Percentiles rank a stretch among this genome's conserved stretches.
Evolutionary conservation across 1,284 basidiomycete genomes (phyloP).

Genomic region (Pterula multifida): DNA sequence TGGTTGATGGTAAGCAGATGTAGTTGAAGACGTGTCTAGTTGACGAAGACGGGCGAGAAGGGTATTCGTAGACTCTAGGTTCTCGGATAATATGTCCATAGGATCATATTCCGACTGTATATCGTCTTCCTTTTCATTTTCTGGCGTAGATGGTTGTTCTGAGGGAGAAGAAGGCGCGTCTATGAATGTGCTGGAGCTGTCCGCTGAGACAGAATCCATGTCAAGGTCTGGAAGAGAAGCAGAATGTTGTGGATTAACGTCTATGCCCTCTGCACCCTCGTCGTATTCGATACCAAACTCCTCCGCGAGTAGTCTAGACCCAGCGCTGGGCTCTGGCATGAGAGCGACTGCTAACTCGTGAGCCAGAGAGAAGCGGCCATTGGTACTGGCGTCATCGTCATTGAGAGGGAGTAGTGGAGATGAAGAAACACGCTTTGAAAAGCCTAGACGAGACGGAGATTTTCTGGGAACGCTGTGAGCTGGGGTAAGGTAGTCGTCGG

Average conservation of each 20-base stretch:
- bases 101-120: slow-evolving; percentile 43
- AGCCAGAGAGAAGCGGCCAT: slow-evolving; percentile 55
- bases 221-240: slow-evolving; percentile 16
- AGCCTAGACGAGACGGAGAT: slow-evolving; percentile 32
- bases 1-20: slow-evolving; percentile 25
- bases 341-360: slow-evolving; percentile 74
- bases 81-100: slow-evolving; percentile 56
- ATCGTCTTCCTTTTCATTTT: slow-evolving; percentile 14
- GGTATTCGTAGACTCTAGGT: slow-evolving; percentile 65
- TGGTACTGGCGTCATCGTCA: neutral
- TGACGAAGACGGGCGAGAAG: slow-evolving; percentile 60
- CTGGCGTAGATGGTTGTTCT: slow-evolving; percentile 16
- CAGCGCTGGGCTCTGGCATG: slow-evolving; percentile 68
- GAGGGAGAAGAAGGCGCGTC: slow-evolving; percentile 20
- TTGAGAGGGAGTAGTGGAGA: slow-evolving; percentile 27
- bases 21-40: slow-evolving; percentile 33
- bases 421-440: slow-evolving; percentile 31
- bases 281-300: slow-evolving; percentile 81
- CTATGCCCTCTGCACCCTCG: slow-evolving; percentile 73
- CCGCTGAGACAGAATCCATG: slow-evolving; percentile 11
- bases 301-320: slow-evolving; percentile 65
- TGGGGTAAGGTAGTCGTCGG: neutral
- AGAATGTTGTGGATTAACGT: slow-evolving; percentile 23
- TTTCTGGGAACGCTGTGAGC: slow-evolving; percentile 25
- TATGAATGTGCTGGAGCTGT: slow-evolving; percentile 3